Conservation (phyloP, 2,329 filamentous ascomycete species). For the Aspergillus neotritici region DNA sequence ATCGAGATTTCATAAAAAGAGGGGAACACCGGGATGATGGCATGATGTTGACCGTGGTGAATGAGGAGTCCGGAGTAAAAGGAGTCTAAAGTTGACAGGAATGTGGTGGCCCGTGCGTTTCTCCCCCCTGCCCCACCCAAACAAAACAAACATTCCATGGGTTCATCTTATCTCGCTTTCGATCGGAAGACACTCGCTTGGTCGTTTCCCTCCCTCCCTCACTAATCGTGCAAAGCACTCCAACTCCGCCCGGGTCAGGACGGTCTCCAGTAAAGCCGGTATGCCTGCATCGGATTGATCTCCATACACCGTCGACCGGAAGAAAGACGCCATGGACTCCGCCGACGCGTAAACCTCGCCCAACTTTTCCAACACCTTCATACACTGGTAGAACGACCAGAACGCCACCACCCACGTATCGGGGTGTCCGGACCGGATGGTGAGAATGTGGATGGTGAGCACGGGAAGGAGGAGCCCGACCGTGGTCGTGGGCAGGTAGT, state of each 20-base stretch:
- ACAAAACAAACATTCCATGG: too few relatives aligned
- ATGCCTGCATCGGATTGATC: background rate
- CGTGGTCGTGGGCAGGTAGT: slow-evolving; percentile 71
- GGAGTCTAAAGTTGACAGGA: too few relatives aligned
- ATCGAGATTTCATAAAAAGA: too few relatives aligned
- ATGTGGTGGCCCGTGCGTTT: too few relatives aligned
- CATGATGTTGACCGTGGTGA: too few relatives aligned
- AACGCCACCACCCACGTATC: slow-evolving; percentile 7
- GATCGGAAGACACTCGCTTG: too few relatives aligned
- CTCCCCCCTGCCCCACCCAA: too few relatives aligned
- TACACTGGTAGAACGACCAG: slow-evolving; percentile 8
- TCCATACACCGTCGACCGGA: slow-evolving; percentile 3
- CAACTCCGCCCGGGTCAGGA: slow-evolving; percentile 2
- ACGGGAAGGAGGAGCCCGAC: slow-evolving; percentile 78
- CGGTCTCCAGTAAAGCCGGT: background rate
- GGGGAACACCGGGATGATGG: too few relatives aligned
- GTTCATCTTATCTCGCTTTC: too few relatives aligned
- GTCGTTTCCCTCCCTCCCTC: background rate
- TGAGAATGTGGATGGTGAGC: slow-evolving; percentile 79
- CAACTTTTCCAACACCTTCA: slow-evolving; percentile 9
- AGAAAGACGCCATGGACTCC: slow-evolving; percentile 7
- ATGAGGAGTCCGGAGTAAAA: too few relatives aligned
- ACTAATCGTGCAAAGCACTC: slow-evolving; percentile 4
- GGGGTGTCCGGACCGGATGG: slow-evolving; percentile 47
- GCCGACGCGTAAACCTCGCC: slow-evolving; percentile 9